Conservation (phyloP, 2,329 filamentous ascomycete genomes). For the Ilyonectria robusta region DNA sequence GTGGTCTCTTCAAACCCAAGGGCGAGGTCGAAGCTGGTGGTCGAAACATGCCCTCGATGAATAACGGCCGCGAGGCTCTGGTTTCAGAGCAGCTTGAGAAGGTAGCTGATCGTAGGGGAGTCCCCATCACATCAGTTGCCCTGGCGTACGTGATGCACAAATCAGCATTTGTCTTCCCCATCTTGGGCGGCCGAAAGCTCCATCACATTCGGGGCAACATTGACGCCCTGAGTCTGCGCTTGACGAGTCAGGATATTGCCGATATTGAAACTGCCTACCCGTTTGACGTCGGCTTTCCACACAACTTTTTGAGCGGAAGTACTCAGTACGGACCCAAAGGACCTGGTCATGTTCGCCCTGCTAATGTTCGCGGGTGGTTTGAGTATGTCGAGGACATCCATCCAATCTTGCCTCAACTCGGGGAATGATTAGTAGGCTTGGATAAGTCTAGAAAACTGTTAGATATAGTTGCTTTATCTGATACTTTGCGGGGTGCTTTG, state of each 20-base stretch:
- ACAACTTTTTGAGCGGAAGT: constrained; percentile 4
- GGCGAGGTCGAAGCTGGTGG: constrained; percentile 37
- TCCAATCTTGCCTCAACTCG: too few relatives aligned
- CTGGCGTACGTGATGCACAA: constrained; percentile 18
- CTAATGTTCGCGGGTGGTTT: too few relatives aligned
- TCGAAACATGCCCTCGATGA: not conserved
- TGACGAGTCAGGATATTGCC: not conserved
- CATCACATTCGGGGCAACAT: constrained; percentile 10
- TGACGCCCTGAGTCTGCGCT: not conserved
- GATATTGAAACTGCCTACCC: not conserved
- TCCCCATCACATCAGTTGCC: not conserved
- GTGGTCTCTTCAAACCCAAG: constrained; percentile 50
- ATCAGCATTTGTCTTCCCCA: constrained; percentile 14
- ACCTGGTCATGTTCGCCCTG: constrained; percentile 49
- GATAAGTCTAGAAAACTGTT: too few relatives aligned
- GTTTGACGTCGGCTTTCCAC: constrained; percentile 14
- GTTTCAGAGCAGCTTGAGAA: not conserved
- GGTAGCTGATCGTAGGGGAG: not conserved
- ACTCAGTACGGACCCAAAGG: not conserved
- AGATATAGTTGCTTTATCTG: too few relatives aligned
- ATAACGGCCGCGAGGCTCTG: not conserved
- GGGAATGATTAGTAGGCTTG: too few relatives aligned
- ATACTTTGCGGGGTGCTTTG: too few relatives aligned
- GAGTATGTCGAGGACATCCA: too few relatives aligned
- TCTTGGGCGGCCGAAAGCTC: constrained; percentile 13